Evolutionary conservation across 2,329 filamentous ascomycete genomes (phyloP), one percentile per base, ranked within the genome.

Genomic region (Piedraia hortae): DNA sequence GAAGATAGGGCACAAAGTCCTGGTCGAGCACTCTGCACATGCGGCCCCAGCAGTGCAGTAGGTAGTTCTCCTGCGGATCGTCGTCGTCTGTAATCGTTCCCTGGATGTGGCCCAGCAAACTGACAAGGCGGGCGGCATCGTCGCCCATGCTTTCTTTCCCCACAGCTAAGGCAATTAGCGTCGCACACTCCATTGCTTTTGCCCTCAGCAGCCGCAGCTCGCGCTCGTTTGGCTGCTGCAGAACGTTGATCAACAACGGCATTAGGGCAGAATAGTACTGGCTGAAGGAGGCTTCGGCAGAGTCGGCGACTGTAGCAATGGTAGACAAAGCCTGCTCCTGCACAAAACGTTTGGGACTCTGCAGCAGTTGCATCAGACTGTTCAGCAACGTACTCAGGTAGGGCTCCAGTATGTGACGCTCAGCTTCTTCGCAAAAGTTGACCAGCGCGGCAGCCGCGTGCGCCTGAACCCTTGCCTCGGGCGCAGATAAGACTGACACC

Each of bases 151-250:
- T 72, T 35, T 88, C 74, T 46, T 88, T 85, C 23, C 85, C 85
- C 28, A 97, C 85, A 14, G 85, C 85, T 24, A 97, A 54, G 14
- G 85, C 77, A 38, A 97, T 97, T 19, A 97, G 54, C 5, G 85
- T 97, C 10, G 85, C 82, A 41, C 85, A 97, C 48, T 97, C 85
- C 85, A 97, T 97, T 3, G 85, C 85, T 54, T 97, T 97, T 21
- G 85, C 85, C 26, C 82, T 65, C 17, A 97, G 59, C 20, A 93
- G 54, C 24, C 82, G 62, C 47, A 80, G 80, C 39, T 97, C 85
- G 50, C 89, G 91, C 23, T 80, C 75, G 37, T 80, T 82, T 39
- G 91, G 78, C 34, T 78, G 66, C 39, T 69, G 70, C 22, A 97
- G 52, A 6, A 93, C 82, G 29, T 70, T 73, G 45, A 93, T 80